Evolutionary conservation across 2,329 filamentous ascomycete genomes (phyloP).

Genomic region (Aspergillus ochraceoroseus): DNA sequence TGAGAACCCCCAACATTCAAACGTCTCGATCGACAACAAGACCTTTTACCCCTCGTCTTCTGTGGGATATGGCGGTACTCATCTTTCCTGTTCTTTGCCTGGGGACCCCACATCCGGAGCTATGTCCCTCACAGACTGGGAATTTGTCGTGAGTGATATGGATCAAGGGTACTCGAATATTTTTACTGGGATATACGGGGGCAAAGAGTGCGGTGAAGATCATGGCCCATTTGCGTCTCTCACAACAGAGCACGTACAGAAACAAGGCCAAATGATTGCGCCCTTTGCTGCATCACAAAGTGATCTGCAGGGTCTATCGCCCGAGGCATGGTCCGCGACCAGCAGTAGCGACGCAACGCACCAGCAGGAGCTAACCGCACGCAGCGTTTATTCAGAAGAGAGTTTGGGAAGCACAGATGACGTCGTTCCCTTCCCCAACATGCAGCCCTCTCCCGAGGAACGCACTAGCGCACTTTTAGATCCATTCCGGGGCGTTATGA

Average conservation of each 20-base stretch:
- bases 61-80: slow-evolving; percentile 30
- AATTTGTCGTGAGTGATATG: slow-evolving; percentile 71
- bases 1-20: slow-evolving; percentile 19
- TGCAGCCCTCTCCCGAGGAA: slow-evolving; percentile 26
- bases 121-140: slow-evolving; percentile 69
- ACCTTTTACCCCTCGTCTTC: slow-evolving; percentile 47
- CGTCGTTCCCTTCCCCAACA: slow-evolving; percentile 22
- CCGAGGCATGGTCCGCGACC: slow-evolving; percentile 38
- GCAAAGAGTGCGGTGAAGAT: slow-evolving; percentile 39
- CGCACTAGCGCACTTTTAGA: slow-evolving; percentile 31
- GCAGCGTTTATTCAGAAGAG: slow-evolving; percentile 58
- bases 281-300: slow-evolving; percentile 20
- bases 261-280: slow-evolving; percentile 21
- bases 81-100: slow-evolving; percentile 45
- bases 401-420: slow-evolving; percentile 54
- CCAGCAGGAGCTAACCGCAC: slow-evolving; percentile 36
- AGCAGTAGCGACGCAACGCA: slow-evolving; percentile 36
- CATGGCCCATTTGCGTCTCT: slow-evolving; percentile 35
- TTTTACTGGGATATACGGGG: slow-evolving; percentile 52
- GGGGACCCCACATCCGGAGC: slow-evolving; percentile 31
- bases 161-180: slow-evolving; percentile 76
- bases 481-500: slow-evolving; percentile 36
- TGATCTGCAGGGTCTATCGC: slow-evolving; percentile 37
- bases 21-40: slow-evolving; percentile 19
- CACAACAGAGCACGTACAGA: slow-evolving; percentile 30